Conservation (phyloP, 2,329 filamentous ascomycete genomes). For the Podosphaera leucotricha region DNA sequence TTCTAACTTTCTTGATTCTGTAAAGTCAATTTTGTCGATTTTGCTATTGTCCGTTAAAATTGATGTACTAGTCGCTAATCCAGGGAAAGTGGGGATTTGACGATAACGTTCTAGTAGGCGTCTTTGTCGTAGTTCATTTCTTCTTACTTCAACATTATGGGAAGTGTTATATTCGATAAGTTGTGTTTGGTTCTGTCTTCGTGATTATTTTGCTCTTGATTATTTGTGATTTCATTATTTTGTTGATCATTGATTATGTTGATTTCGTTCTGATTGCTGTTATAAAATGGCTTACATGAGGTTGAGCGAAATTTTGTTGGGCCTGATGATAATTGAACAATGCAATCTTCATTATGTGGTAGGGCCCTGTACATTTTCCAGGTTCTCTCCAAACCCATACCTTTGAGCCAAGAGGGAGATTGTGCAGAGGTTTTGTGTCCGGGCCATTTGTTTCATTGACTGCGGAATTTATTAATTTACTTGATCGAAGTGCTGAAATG, state of each 20-base stretch:
- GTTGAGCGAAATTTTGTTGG: neutral
- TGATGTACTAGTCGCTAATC: too few relatives aligned
- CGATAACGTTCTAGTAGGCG: too few relatives aligned
- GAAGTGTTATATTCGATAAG: too few relatives aligned
- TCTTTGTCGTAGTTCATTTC: too few relatives aligned
- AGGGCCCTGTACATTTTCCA: neutral
- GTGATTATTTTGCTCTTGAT: too few relatives aligned
- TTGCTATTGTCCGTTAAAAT: too few relatives aligned
- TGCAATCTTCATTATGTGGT: neutral
- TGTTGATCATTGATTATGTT: neutral
- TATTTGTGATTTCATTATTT: too few relatives aligned
- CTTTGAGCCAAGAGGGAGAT: neutral
- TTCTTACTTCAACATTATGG: too few relatives aligned
- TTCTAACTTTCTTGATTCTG: too few relatives aligned
- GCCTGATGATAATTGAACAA: constrained; percentile 2
- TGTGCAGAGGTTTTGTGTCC: neutral
- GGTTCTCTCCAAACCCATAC: neutral
- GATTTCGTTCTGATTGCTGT: neutral
- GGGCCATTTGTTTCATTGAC: neutral
- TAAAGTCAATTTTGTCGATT: too few relatives aligned
- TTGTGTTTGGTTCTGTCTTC: too few relatives aligned
- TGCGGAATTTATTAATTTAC: neutral
- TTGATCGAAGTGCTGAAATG: neutral
- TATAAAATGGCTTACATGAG: neutral
- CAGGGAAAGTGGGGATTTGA: too few relatives aligned